Base-by-base conservation (phyloP, 768 basidiomycete species). In the Collybia nuda region DNA sequence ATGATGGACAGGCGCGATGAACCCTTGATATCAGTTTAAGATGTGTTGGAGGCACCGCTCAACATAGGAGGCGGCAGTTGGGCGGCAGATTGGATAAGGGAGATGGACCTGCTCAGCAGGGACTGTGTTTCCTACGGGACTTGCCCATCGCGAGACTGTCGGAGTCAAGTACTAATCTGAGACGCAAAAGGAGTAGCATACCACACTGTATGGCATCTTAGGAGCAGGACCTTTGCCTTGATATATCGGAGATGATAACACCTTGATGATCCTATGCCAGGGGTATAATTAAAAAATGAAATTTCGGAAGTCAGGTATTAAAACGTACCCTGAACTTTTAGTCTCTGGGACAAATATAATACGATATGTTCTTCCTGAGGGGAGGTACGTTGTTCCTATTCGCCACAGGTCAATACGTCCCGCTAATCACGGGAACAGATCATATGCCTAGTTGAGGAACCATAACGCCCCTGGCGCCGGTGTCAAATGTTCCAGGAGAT, bases 401-500 rank as follows among this genome's bases (percentile, higher is more conserved):
- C 5, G 37, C 17, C 43, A 8, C n/a, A 24, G 35, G 40, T 26
- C 21, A 36, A 28, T 55, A 7, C 35, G 52, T 8, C 15, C 19
- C 19, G 23, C 6, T 43, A 32, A 24, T 29, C 40, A 60, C 49
- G 8, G 53, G 38, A 8, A 12, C n/a, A 42, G 37, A 12, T 51
- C 37, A 56, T 60, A 50, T 60, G 85, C 88, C 81, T 56, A 88
- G 76, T 51, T 79, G 79, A 39, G 88, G 88, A 35, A 81, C 69
- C 77, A 91, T 78, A 39, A 87, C 64, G 8, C 82, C 86, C 53
- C 69, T 78, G 14, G 77, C 75, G 24, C 86, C 76, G 38, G 81
- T 79, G 53, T 88, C 83, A 58, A 85, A 89, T 37, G 67, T 85
- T 38, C 82, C 85, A n/a, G 74, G 55, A 15, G 80, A 71, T 45